Evolutionary conservation across 345 rosid species (phyloP), one percentile per base, ranked within the genome.

Genomic region (Psidium friedrichsthalianum): DNA sequence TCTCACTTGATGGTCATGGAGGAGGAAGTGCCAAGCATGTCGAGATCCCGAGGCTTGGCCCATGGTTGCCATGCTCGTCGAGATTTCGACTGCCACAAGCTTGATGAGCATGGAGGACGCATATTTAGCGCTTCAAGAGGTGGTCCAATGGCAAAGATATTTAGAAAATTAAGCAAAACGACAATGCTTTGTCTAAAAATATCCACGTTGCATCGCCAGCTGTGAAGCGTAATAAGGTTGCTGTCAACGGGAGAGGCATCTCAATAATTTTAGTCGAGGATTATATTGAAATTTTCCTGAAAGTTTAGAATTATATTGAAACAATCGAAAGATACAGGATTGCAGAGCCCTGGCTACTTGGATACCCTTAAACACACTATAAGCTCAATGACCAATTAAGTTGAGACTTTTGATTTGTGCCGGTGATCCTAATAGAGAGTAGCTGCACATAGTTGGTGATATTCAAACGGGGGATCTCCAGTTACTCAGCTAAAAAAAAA

Each of bases 201-300:
- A 18, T 29, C 47, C 18, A 6, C 2, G 0, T 27, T 36, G 6
- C 27, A 6, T 59, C 74, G 12, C 12, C 27, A 12, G 18, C 7
- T 20, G 27, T 13, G 20, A 3, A 5, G 6, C 2, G 7, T 25
- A 11, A 14, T 2, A 59, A 59, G 20, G 9, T 0, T 3, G 9
- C 6, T 13, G 20, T 5, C 6, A 8, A 5, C 0, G 1, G 1
- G 47, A 44, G 15, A 61, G 10, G 42, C 11, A 29, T 5, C 11
- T 29, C 36, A 3, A 5, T 5, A 29, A 64, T 36, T 29, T 29
- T 29, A 20, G 32, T 29, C 29, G 6, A 64, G 10, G 42, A 29
- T 4, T 61, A 29, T 4, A 64, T 29, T 29, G 42, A 29, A 29
- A 29, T 6, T 69, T 4, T 69, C 8, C 47, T 69, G 3, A 36